Evolutionary conservation across 129 eudicot genomes (phyloP), one percentile per base, ranked within the genome.

Genomic region (Saposhnikovia divaricata): DNA sequence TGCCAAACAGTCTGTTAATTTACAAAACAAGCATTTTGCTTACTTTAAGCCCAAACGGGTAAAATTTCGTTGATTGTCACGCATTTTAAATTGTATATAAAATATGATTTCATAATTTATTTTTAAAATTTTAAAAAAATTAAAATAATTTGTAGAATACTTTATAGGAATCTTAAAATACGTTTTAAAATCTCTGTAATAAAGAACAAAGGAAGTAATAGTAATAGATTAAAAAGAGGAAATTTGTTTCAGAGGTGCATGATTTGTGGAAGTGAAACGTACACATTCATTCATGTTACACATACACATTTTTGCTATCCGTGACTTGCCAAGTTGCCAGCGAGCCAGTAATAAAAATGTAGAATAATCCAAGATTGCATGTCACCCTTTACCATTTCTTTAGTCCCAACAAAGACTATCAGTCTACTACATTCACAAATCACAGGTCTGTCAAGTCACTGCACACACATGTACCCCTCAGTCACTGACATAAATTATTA

Each of bases 271-370:
- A 66, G 6, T 12, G 72, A 28, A 25, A 66, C 3, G 38, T 66
- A 66, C 72, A 66, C 72, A 66, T 66, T 66, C 72, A 65, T 65
- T 65, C 72, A 63, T 27, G 38, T 63, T 63, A 63, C 70, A 28
- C 42, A 31, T 28, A 12, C 72, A 68, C 42, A 68, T 68, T 68
- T 68, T 68, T 68, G 42, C 40, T 34, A 43, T 68, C 73, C 73
- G 73, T 68, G 73, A 68, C 73, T 68, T 68, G 73, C 73, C 73
- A 68, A 68, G 43, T 38, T 34, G 37, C 37, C 37, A 31, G 34
- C 34, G 4, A 31, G 72, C 21, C 42, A 68, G 40, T 31, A 11
- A 12, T 19, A 27, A 68, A 8, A 68, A 68, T 5, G 42, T 1
- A 31, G 42, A 68, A 68, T 27, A 68, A 68, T 68, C 73, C 73